Evolutionary conservation across 352 stramenopile species (phyloP).

Genomic region (Chrysophaeum taylorii): DNA sequence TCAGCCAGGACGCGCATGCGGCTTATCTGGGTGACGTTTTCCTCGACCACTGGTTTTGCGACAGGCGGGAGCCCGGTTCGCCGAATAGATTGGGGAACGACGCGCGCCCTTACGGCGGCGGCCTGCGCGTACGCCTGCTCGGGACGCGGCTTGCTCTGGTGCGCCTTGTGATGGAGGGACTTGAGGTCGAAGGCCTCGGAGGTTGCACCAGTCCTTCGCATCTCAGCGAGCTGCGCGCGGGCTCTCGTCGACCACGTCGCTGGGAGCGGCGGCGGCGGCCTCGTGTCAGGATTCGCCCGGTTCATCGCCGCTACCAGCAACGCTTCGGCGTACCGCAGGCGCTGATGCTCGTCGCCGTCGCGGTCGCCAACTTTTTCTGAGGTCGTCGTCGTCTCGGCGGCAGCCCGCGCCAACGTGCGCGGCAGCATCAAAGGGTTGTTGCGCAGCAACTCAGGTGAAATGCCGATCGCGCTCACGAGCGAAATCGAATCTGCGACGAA

Average conservation of each 20-base stretch:
- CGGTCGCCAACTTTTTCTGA: neutral
- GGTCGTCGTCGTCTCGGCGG: too few relatives aligned
- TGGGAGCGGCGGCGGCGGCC: too few relatives aligned
- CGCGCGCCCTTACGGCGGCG: too few relatives aligned
- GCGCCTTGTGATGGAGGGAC: neutral
- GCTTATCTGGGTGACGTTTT: too few relatives aligned
- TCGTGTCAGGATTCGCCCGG: neutral
- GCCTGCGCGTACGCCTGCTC: neutral
- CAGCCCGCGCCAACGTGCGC: neutral
- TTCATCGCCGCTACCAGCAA: neutral
- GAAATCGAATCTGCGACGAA: neutral
- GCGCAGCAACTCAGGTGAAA: neutral
- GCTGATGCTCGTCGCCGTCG: neutral
- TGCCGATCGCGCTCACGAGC: neutral
- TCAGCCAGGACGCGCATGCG: neutral
- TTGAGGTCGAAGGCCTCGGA: neutral
- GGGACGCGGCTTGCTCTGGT: neutral
- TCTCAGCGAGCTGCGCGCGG: neutral
- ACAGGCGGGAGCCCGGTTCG: too few relatives aligned
- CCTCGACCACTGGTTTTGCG: too few relatives aligned
- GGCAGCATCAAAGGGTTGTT: slow-evolving; percentile 8
- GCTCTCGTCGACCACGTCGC: neutral
- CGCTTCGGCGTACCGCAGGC: neutral
- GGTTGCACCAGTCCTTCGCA: neutral
- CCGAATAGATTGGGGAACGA: too few relatives aligned